Percentiles rank a stretch among this genome's conserved stretches.
phyloP scores from a whole-genome alignment of 2,329 filamentous ascomycete genomes.

The Aureobasidium leucospermi region DNA sequence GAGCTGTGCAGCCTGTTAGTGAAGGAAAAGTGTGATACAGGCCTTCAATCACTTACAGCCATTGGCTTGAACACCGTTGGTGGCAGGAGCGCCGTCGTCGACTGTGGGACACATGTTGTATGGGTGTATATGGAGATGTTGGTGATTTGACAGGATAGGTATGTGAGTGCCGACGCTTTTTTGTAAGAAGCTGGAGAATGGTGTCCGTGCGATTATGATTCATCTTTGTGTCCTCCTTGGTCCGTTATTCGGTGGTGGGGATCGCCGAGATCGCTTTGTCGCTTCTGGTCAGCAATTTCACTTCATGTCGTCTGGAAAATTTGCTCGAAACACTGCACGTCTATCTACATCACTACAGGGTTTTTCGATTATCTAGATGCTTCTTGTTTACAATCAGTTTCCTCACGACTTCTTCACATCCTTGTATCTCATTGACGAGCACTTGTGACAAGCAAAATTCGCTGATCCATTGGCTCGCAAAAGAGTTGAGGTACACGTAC shows the following conservation, averaged over 20 bases:
- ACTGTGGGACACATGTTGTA: slow-evolving; percentile 24
- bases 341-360: too few relatives aligned
- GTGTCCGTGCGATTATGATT: neutral
- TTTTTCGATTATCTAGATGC: too few relatives aligned
- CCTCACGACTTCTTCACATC: too few relatives aligned
- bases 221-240: neutral
- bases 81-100: slow-evolving; percentile 18
- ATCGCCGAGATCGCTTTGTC: neutral
- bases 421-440: too few relatives aligned
- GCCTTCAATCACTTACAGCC: slow-evolving; percentile 21
- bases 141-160: neutral
- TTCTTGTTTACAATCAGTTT: too few relatives aligned
- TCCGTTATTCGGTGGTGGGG: neutral
- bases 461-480: too few relatives aligned
- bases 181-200: neutral
- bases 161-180: neutral
- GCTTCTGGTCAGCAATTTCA: too few relatives aligned
- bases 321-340: too few relatives aligned
- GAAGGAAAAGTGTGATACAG: neutral
- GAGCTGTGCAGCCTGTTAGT: slow-evolving; percentile 22
- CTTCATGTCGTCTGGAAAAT: too few relatives aligned
- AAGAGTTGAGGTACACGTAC: too few relatives aligned
- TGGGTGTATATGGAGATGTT: neutral
- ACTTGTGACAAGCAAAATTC: too few relatives aligned
- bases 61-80: slow-evolving; percentile 24